Base-by-base conservation (phyloP, 1,139 yeast species). In the Kodamaea suecica region DNA sequence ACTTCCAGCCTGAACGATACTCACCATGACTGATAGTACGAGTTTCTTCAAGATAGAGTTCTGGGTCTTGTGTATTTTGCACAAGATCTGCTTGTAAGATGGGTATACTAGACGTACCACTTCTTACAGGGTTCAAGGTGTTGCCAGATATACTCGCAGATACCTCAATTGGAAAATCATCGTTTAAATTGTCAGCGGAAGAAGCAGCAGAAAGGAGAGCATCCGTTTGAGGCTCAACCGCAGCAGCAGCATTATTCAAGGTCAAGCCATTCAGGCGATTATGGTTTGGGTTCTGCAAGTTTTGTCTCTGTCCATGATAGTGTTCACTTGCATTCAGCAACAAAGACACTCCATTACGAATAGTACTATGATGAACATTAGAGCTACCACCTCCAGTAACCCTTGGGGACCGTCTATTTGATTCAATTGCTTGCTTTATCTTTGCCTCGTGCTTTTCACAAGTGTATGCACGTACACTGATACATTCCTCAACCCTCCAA, bases 401-500 rank as follows among this genome's bases (percentile, higher is more conserved):
- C 14, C 38, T 27, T 8, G 32, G 35, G 8, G 42, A 31, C 39
- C 45, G 42, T 33, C 50, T 70, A 33, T 74, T 71, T 16, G 66
- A 53, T 9, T 68, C 74, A 48, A 77, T 80, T 1, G 74, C 51
- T 3, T 61, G 53, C 31, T 61, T 63, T 33, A 80, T 57, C 46
- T 79, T 79, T 4, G 56, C 39, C 27, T 53, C 53, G 55, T 86
- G 95, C 23, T 55, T 60, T 6, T 59, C 54, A 58, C 95, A 86
- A 14, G 80, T 63, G 44, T 67, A 57, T 1, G 80, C 75, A 44
- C 74, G 67, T 21, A 87, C 70, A 48, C 80, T 78, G 10, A 80
- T 72, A 31, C 72, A 73, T 55, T 92, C 98, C 52, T 90, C 96
- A n/a, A 92, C 72, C 48, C 88, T 73, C 97, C 98, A 92, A 39